phyloP scores from a whole-genome alignment of 208 protist genomes.

The Naegleria fowleri region DNA sequence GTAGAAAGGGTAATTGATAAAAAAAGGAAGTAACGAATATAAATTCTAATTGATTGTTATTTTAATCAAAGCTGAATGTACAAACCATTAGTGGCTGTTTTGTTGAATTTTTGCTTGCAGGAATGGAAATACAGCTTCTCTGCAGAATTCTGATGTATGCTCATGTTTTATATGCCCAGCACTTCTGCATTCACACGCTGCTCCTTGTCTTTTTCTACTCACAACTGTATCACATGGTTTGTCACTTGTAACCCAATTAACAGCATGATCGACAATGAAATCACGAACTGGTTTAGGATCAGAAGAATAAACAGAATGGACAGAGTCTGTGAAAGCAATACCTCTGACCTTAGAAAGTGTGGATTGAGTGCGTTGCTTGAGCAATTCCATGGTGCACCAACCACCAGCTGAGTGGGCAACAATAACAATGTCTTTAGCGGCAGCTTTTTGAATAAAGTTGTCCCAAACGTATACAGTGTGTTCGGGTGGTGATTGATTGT shows the following conservation, averaged over 20 bases:
- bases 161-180: conserved; percentile 13
- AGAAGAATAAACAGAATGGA: background rate
- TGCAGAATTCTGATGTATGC: background rate
- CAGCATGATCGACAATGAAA: background rate
- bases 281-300: background rate
- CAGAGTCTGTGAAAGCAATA: conserved; percentile 19
- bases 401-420: conserved; percentile 1
- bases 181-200: background rate
- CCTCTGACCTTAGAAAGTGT: background rate
- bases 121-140: background rate
- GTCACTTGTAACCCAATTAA: conserved; percentile 17
- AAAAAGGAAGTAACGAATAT: too few species aligned
- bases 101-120: background rate
- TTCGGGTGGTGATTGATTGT: background rate
- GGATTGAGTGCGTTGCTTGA: background rate
- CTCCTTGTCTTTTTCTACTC: background rate
- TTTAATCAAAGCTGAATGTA: too few species aligned
- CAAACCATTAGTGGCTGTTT: too few species aligned
- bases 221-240: background rate
- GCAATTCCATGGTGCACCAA: background rate
- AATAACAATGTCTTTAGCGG: background rate
- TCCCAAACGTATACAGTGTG: conserved; percentile 16
- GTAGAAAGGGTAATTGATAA: too few species aligned
- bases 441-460: background rate
- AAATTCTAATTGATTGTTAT: too few species aligned